Evolutionary conservation across 768 basidiomycete genomes (phyloP), one percentile per base, ranked within the genome.

Genomic region (Aureoboletus auriporus): DNA sequence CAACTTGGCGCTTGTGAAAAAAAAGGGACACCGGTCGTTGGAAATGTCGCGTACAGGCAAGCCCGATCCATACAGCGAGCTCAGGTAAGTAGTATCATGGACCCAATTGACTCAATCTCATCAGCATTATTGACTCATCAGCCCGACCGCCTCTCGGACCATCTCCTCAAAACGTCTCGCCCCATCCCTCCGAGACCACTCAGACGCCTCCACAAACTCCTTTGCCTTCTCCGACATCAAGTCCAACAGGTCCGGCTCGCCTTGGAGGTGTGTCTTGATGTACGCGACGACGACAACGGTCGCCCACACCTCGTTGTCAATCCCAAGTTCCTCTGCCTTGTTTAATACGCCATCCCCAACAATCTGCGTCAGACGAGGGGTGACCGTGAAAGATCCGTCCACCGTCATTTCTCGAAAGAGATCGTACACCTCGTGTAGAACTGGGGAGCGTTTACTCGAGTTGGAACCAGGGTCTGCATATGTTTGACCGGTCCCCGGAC

Each of bases 261-360:
- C 45, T 28, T 57, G 51, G 20, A 79, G 51, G 30, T 68, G 64
- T 35, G 55, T 70, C 51, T 63, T 56, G 58, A 82, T 54, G 49
- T 71, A 83, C 1, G 75, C 79, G 23, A 73, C 62, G 8, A 68
- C 71, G 13, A 80, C 61, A 5, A 69, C 69, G 3, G 79, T 81
- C 28, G 74, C 69, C 80, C 80, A 82, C 8, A 75, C 51, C 9
- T 43, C 62, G 16, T 45, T 58, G 39, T 73, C 71, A 7, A 69
- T 59, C n/a, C 57, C 56, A 14, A 62, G 42, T 5, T 61, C 65
- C 13, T 47, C 56, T 1, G 60, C 66, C 51, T 73, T 69, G 8
- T 58, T 50, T 4, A 74, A 41, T 1, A 69, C 65, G 0, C 48
- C 51, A 0, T 58, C 44, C 7, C 77, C 76, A 6, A 78, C 65